Evolutionary conservation across 257 asterid genomes (phyloP).

Genomic region (Jasminum sambac): DNA sequence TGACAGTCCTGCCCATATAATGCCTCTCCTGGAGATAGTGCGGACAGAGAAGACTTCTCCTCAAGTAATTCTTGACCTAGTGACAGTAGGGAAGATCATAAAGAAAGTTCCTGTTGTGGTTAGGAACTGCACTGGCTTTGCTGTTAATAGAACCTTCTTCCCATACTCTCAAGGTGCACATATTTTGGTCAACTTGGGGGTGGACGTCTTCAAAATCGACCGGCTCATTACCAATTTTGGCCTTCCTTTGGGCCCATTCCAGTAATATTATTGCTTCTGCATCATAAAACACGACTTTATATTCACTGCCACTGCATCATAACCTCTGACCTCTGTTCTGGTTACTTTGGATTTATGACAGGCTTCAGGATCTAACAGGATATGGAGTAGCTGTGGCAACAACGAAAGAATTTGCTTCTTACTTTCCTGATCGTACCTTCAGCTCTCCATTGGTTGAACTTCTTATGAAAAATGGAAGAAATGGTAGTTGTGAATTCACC

Average conservation of each 20-base stretch:
- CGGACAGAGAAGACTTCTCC: constrained; percentile 90
- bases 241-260: constrained; percentile 96
- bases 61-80: constrained; percentile 85
- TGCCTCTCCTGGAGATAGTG: constrained; percentile 94
- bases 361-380: constrained; percentile 98
- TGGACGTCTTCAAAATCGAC: constrained; percentile 89
- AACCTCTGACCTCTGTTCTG: neutral
- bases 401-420: constrained; percentile 47
- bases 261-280: constrained; percentile 57
- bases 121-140: constrained; percentile 96
- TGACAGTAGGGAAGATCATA: constrained; percentile 84
- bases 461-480: constrained; percentile 80
- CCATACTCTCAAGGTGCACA: constrained; percentile 88
- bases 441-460: constrained; percentile 69
- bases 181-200: constrained; percentile 77
- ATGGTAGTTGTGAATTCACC: constrained; percentile 47
- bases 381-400: constrained; percentile 86
- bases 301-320: neutral
- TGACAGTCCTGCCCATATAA: constrained; percentile 94
- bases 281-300: constrained; percentile 11
- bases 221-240: constrained; percentile 75
- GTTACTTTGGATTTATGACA: constrained; percentile 28
- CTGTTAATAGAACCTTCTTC: constrained; percentile 92
- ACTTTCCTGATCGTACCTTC: constrained; percentile 77
- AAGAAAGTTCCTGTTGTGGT: constrained; percentile 96